These are phyloP conservation scores for Ascochyta koolunga DNA, from an alignment of 2,329 filamentous ascomycete species.

Conservation along the genomic window DNA sequence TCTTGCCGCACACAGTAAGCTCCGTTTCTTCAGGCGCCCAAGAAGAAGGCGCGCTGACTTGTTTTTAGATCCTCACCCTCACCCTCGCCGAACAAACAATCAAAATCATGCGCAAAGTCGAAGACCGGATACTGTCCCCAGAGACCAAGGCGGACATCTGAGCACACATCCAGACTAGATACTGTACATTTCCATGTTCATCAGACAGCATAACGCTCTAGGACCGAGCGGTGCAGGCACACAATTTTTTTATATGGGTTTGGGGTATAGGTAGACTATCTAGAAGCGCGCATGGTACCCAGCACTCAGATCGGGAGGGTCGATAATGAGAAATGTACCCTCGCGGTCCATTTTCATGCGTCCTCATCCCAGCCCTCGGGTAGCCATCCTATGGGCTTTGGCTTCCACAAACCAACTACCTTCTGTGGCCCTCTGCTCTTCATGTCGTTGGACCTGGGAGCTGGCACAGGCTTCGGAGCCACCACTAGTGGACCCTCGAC, in stretches of 20 bases:
- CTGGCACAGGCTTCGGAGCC: background rate
- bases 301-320: background rate
- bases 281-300: background rate
- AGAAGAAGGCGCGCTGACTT: constrained; percentile 22
- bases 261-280: background rate
- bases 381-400: constrained; percentile 39
- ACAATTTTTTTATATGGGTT: background rate
- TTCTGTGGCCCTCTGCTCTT: constrained; percentile 38
- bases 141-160: constrained; percentile 56
- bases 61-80: constrained; percentile 78
- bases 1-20: constrained; percentile 84
- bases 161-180: background rate
- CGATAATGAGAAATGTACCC: background rate
- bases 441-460: background rate
- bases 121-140: constrained; percentile 63
- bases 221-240: background rate
- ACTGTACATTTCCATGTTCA: constrained; percentile 5
- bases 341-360: background rate
- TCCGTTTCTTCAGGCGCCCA: background rate
- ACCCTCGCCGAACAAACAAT: constrained; percentile 96
- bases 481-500: background rate
- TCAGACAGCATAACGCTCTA: constrained; percentile 6
- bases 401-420: constrained; percentile 41
- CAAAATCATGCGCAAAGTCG: constrained; percentile 83
- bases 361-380: constrained; percentile 35